Base-by-base conservation (phyloP, 805 yeast species). In the Saccharomyces jurei region DNA sequence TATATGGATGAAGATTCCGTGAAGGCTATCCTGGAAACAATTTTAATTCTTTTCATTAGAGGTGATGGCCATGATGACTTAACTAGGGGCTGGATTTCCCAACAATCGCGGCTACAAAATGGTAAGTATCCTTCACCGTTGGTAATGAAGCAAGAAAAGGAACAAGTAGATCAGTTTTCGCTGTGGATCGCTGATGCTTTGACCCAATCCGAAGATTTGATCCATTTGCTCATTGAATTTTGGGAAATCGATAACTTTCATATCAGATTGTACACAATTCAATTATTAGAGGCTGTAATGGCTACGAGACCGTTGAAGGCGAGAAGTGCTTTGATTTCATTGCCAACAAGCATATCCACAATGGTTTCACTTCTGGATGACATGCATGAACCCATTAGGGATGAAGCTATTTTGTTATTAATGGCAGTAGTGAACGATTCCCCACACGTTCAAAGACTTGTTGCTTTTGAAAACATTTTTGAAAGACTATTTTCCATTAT, bases 131-230 rank as follows among this genome's bases (percentile, higher is more conserved):
- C 91, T 0, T 83, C 90, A 2, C 94, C 94, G 2, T 71, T 83
- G 21, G 72, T 82, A 28, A 71, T 80, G 69, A 82, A 78, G 50
- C 79, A 80, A 47, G 78, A 75, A 56, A 71, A 74, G 4, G 65
- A 68, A 25, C 60, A 72, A 2, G 80, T 82, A 11, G 98, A 91
- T 66, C 96, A 89, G 63, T 87, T 94, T 60, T 87, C 97, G 0
- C 72, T 91, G 54, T 91, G 97, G 96, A 87, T 94, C 31, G 89
- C 98, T 0, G 99, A 94, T 70, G 97, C 89, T 63, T 74, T 94
- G 62, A 86, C 91, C 1, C 91, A 87, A 71, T 72, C 76, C 10
- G 69, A 65, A 11, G 67, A 67, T 28, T 58, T 69, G 26, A 66
- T 74, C 17, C 78, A 79, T 49, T 73, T 80, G 13, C 65, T 78